Conservation (phyloP, 768 basidiomycete species). For the Psilocybe sp. region DNA sequence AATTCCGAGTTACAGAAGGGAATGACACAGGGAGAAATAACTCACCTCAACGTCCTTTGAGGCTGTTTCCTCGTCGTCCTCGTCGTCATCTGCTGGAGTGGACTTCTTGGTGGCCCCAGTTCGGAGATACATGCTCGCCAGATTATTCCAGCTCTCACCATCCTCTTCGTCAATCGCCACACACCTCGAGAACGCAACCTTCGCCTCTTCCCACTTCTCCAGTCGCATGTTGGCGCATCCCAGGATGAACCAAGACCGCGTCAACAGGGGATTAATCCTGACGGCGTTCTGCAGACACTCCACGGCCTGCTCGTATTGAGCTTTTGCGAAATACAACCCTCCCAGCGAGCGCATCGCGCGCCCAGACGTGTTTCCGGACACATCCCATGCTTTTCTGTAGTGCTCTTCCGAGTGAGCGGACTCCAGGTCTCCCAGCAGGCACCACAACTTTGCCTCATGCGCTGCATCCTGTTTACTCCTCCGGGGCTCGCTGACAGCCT, state of each 20-base stretch:
- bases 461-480: conserved; percentile 53
- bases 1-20: background rate
- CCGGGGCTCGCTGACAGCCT: conserved; percentile 39
- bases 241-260: conserved; percentile 95
- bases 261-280: conserved; percentile 81
- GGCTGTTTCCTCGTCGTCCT: conserved; percentile 26
- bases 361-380: conserved; percentile 79
- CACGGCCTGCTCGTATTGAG: conserved; percentile 62
- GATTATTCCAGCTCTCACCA: conserved; percentile 96
- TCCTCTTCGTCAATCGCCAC: conserved; percentile 94
- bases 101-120: conserved; percentile 48
- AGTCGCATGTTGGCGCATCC: conserved; percentile 84
- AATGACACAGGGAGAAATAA: conserved; percentile 1
- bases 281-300: conserved; percentile 71
- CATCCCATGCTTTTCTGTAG: conserved; percentile 81
- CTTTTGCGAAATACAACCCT: conserved; percentile 71
- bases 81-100: conserved; percentile 10
- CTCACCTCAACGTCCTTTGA: conserved; percentile 19
- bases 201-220: conserved; percentile 83
- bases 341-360: conserved; percentile 92
- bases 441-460: conserved; percentile 91
- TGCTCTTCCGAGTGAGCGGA: conserved; percentile 64
- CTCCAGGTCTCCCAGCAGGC: conserved; percentile 91
- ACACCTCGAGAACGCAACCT: conserved; percentile 80
- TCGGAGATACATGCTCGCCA: conserved; percentile 91